Conservation (phyloP, 352 stramenopile genomes). For the Pythium periplocum region DNA sequence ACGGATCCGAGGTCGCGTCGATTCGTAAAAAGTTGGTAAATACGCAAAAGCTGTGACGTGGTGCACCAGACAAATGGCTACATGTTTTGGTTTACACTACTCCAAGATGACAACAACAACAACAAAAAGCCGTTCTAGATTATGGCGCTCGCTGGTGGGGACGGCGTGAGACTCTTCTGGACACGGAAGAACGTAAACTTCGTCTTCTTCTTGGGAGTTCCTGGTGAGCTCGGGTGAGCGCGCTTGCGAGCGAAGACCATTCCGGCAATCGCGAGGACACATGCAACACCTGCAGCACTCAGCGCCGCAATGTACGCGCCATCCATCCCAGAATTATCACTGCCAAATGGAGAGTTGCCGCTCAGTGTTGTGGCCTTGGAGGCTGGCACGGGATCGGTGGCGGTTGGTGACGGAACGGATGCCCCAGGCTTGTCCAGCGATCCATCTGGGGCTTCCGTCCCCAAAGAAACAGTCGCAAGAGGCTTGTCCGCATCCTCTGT, state of each 20-base stretch:
- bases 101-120: no score
- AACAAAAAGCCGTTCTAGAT: not conserved
- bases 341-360: not conserved
- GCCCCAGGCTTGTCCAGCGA: no score
- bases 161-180: conserved; percentile 25
- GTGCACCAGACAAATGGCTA: not conserved
- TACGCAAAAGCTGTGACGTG: conserved; percentile 4
- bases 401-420: no score
- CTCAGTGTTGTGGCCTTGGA: not conserved
- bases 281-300: conserved; percentile 13
- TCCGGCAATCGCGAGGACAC: conserved; percentile 19
- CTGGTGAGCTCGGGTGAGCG: conserved; percentile 12
- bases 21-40: conserved; percentile 23
- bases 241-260: conserved; percentile 14
- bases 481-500: no score
- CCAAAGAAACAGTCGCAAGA: no score
- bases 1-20: conserved; percentile 6
- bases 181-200: conserved; percentile 33
- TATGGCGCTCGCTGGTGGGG: conserved; percentile 15
- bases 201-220: conserved; percentile 28
- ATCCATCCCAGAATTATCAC: no score
- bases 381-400: no score
- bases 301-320: conserved; percentile 11
- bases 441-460: no score
- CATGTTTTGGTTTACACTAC: no score